These are phyloP conservation scores for Pythium folliculosum DNA, from an alignment of 352 stramenopile genomes.

Conservation along the genomic window DNA sequence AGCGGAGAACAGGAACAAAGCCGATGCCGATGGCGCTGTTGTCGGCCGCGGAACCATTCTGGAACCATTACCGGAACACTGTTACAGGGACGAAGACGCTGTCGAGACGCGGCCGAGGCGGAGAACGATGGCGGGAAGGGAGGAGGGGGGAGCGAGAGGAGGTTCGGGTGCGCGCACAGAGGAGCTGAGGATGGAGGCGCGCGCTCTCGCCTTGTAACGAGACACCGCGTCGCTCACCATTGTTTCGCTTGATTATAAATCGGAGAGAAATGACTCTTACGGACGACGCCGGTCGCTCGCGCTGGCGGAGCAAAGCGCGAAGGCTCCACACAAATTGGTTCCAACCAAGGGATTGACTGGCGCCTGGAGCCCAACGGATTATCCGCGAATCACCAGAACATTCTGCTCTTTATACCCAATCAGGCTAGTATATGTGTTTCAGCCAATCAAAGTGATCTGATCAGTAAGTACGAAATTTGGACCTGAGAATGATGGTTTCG, in stretches of 20 bases:
- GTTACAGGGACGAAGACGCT: too few relatives aligned
- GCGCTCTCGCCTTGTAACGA: too few relatives aligned
- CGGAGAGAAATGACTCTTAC: conserved; percentile 33
- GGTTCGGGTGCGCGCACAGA: not conserved
- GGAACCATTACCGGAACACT: too few relatives aligned
- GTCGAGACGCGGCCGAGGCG: too few relatives aligned
- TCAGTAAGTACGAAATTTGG: conserved; percentile 19
- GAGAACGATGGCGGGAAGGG: conserved; percentile 1
- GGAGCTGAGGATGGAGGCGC: conserved; percentile 1
- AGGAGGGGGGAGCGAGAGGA: conserved; percentile 6
- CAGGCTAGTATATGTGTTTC: not conserved
- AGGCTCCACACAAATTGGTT: conserved; percentile 27
- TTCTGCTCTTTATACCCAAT: conserved; percentile 10
- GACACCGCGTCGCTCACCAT: conserved; percentile 46
- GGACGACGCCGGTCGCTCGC: not conserved
- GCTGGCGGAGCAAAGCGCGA: not conserved
- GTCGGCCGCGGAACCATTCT: too few relatives aligned
- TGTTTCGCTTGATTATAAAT: conserved; percentile 47
- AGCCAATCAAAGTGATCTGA: conserved; percentile 13
- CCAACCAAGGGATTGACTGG: conserved; percentile 35
- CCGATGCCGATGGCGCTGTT: too few relatives aligned
- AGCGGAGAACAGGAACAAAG: too few relatives aligned
- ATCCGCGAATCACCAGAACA: conserved; percentile 15
- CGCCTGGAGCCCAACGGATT: conserved; percentile 18
- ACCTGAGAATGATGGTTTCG: not conserved